Percentiles rank a stretch among this genome's conserved stretches.
These are phyloP conservation scores for Roridomyces roridus DNA, from an alignment of 768 basidiomycete genomes.

Conservation along the genomic window DNA sequence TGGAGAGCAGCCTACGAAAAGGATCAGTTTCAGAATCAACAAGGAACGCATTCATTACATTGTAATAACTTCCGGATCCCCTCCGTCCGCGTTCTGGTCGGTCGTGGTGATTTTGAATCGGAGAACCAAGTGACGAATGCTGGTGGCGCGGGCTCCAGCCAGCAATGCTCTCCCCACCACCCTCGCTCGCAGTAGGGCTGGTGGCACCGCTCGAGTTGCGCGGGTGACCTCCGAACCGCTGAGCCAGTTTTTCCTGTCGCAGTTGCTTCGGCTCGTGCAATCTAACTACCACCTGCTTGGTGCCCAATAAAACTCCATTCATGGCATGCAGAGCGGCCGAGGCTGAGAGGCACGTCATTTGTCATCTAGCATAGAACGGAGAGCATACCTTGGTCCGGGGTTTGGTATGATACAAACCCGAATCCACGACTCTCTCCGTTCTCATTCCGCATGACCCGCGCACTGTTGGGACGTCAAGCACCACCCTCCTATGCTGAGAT, in stretches of 20 bases:
- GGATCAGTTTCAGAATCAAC: constrained; percentile 17
- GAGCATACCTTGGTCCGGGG: constrained; percentile 75
- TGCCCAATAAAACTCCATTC: constrained; percentile 77
- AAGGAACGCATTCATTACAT: constrained; percentile 49
- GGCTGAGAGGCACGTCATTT: constrained; percentile 49
- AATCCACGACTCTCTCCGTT: constrained; percentile 83
- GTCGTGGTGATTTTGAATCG: constrained; percentile 57
- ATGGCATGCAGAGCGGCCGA: constrained; percentile 76
- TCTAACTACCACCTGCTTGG: constrained; percentile 83
- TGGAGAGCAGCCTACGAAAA: constrained; percentile 72
- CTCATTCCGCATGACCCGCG: constrained; percentile 92
- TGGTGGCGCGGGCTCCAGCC: constrained; percentile 79
- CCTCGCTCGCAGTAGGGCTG: constrained; percentile 83
- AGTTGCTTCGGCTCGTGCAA: constrained; percentile 91
- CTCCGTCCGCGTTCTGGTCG: constrained; percentile 71
- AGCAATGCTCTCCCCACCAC: constrained; percentile 76
- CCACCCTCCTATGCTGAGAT: background rate
- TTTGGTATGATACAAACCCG: constrained; percentile 89
- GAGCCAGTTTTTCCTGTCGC: constrained; percentile 88
- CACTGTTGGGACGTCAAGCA: constrained; percentile 51
- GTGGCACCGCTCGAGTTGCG: constrained; percentile 84
- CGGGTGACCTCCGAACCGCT: constrained; percentile 83
- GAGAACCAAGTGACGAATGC: constrained; percentile 60
- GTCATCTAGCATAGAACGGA: background rate
- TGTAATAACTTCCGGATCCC: constrained; percentile 88